Percentiles rank a stretch among this genome's conserved stretches.
These are phyloP conservation scores for Geotrichum klebahnii DNA, from an alignment of 1,139 yeast species.

Conservation along the genomic window DNA sequence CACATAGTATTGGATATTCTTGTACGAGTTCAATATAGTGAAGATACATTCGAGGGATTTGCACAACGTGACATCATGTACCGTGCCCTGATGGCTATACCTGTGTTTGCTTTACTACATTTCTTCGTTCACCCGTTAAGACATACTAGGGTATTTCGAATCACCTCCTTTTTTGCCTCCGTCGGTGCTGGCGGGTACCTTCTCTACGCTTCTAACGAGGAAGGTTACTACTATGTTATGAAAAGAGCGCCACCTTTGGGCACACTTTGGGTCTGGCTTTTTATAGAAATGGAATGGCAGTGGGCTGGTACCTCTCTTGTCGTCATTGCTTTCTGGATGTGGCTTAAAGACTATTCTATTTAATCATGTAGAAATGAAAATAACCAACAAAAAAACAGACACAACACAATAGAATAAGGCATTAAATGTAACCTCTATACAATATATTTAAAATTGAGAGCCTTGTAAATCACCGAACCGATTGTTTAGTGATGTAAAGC, in stretches of 20 bases:
- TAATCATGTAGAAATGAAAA: constrained; percentile 1
- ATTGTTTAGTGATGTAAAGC: constrained; percentile 6
- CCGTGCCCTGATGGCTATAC: constrained; percentile 30
- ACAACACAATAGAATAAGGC: neutral
- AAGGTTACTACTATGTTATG: constrained; percentile 42
- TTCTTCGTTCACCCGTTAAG: constrained; percentile 29
- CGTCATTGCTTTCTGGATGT: constrained; percentile 35
- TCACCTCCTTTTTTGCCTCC: constrained; percentile 29
- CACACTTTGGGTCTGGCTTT: constrained; percentile 43
- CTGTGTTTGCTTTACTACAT: constrained; percentile 34
- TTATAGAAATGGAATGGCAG: constrained; percentile 42
- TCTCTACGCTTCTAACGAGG: constrained; percentile 37
- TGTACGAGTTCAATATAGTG: constrained; percentile 37
- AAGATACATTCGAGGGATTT: constrained; percentile 24
- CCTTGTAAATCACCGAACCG: neutral
- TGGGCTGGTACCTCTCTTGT: constrained; percentile 36
- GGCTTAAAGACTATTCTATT: constrained; percentile 32
- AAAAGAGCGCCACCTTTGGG: constrained; percentile 43
- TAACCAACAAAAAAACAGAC: neutral
- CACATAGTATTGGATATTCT: constrained; percentile 37
- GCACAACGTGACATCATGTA: constrained; percentile 18
- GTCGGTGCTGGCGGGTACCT: constrained; percentile 38
- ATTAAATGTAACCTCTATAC: neutral
- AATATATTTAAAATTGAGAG: neutral
- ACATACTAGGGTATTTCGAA: constrained; percentile 27